Evolutionary conservation across 176 grass and related monocot species (phyloP).

Genomic region (Rhynchospora pubera): DNA sequence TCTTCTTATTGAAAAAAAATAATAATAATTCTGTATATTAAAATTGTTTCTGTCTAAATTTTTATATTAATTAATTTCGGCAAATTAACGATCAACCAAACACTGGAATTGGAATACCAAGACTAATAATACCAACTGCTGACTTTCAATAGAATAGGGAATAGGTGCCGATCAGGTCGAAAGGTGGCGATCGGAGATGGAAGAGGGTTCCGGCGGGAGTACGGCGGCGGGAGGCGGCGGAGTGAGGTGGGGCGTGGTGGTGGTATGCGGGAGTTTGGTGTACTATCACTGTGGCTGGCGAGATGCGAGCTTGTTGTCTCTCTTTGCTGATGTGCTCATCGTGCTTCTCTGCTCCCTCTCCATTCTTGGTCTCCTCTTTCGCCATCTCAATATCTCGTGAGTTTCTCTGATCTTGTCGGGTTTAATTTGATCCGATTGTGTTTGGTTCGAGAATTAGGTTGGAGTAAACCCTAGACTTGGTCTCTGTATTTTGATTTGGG

Average conservation of each 20-base stretch:
- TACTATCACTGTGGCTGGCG: constrained; percentile 88
- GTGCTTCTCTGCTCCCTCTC: constrained; percentile 95
- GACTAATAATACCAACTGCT: too few species aligned
- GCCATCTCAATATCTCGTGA: constrained; percentile 90
- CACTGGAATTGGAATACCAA: too few species aligned
- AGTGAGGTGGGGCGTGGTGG: constrained; percentile 45
- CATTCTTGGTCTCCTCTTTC: constrained; percentile 86
- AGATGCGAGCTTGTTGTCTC: constrained; percentile 69
- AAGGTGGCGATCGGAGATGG: constrained; percentile 26
- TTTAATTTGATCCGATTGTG: neutral
- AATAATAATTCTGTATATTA: too few species aligned
- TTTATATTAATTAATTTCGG: too few species aligned
- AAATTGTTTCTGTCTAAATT: too few species aligned
- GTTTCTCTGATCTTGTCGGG: neutral
- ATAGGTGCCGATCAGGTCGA: neutral
- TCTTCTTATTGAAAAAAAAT: too few species aligned
- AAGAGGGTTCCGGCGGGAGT: constrained; percentile 17
- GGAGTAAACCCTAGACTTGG: neutral
- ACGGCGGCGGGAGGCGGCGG: constrained; percentile 21
- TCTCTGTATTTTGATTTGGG: neutral
- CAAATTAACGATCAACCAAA: neutral
- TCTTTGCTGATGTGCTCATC: constrained; percentile 77
- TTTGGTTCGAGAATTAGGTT: neutral
- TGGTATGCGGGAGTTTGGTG: constrained; percentile 65
- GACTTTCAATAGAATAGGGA: neutral